Evolutionary conservation across 768 basidiomycete species (phyloP).

Genomic region (Hortiboletus flavorubellus): DNA sequence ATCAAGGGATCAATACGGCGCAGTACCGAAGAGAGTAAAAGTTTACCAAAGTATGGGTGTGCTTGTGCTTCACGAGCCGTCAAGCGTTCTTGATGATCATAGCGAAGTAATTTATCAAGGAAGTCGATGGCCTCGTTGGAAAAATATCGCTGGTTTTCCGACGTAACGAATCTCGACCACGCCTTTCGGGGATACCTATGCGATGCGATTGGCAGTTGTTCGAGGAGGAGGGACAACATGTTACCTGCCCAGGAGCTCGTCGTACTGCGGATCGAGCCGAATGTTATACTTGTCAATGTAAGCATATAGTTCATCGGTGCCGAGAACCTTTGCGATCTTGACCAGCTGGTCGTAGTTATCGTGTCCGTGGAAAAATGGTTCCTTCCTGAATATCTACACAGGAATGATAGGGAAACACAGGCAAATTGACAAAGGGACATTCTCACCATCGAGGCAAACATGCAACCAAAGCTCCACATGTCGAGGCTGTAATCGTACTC

Average conservation of each 20-base stretch:
- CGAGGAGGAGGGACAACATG: slow-evolving; percentile 11
- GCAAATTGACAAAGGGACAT: background rate
- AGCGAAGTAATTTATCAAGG: slow-evolving; percentile 90
- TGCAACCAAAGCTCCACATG: slow-evolving; percentile 99
- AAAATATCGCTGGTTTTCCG: slow-evolving; percentile 93
- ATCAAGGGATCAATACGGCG: slow-evolving; percentile 15
- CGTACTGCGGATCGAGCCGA: slow-evolving; percentile 92
- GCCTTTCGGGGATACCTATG: slow-evolving; percentile 86
- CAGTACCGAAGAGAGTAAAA: slow-evolving; percentile 5
- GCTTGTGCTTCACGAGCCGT: slow-evolving; percentile 91
- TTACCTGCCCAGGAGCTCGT: slow-evolving; percentile 87
- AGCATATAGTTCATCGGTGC: slow-evolving; percentile 90
- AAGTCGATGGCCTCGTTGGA: slow-evolving; percentile 97
- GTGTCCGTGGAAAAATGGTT: slow-evolving; percentile 99
- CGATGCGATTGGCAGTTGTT: slow-evolving; percentile 2
- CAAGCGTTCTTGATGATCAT: slow-evolving; percentile 95
- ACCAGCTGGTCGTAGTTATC: slow-evolving; percentile 99
- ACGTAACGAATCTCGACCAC: slow-evolving; percentile 94
- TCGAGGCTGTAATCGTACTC: slow-evolving; percentile 98
- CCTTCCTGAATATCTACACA: slow-evolving; percentile 92
- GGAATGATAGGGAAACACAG: background rate
- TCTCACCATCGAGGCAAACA: slow-evolving; percentile 96
- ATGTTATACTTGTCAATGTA: slow-evolving; percentile 97
- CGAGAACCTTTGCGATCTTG: slow-evolving; percentile 96
- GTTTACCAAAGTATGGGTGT: slow-evolving; percentile 88